phyloP scores from a whole-genome alignment of 2,329 filamentous ascomycete genomes.

The Sclerotinia spermophila region DNA sequence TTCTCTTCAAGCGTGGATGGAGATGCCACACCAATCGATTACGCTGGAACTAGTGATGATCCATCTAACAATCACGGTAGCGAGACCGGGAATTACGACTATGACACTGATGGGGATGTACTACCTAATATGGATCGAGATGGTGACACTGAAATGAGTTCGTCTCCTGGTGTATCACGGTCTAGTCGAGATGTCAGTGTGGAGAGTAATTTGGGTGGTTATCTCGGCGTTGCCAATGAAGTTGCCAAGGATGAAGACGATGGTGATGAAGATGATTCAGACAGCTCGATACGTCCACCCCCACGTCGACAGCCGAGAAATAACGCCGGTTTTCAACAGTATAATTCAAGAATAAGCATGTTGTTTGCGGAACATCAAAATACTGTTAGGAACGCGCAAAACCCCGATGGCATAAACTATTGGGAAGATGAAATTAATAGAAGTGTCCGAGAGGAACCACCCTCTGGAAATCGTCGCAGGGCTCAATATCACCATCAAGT shows the following conservation, averaged over 20 bases:
- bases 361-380: slow-evolving; percentile 36
- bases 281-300: slow-evolving; percentile 30
- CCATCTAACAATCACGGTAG: neutral
- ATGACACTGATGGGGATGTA: slow-evolving; percentile 26
- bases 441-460: slow-evolving; percentile 17
- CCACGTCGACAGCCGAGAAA: slow-evolving; percentile 27
- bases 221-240: slow-evolving; percentile 30
- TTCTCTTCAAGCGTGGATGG: slow-evolving; percentile 4
- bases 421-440: slow-evolving; percentile 13
- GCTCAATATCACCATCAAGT: neutral
- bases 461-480: slow-evolving; percentile 15
- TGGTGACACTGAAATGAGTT: slow-evolving; percentile 39
- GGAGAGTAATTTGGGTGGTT: slow-evolving; percentile 17
- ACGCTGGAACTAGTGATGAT: neutral
- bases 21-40: slow-evolving; percentile 5
- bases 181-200: slow-evolving; percentile 19
- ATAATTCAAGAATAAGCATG: slow-evolving; percentile 35
- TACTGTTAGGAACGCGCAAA: slow-evolving; percentile 9
- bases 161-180: slow-evolving; percentile 26
- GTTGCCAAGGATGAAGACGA: slow-evolving; percentile 31
- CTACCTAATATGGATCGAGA: slow-evolving; percentile 33
- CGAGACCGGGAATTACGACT: slow-evolving; percentile 14
- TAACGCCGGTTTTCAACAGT: slow-evolving; percentile 25
- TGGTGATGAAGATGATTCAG: slow-evolving; percentile 32
- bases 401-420: slow-evolving; percentile 5